Conservation (phyloP, 2,329 filamentous ascomycete genomes). For the Pseudogymnoascus sp. region DNA sequence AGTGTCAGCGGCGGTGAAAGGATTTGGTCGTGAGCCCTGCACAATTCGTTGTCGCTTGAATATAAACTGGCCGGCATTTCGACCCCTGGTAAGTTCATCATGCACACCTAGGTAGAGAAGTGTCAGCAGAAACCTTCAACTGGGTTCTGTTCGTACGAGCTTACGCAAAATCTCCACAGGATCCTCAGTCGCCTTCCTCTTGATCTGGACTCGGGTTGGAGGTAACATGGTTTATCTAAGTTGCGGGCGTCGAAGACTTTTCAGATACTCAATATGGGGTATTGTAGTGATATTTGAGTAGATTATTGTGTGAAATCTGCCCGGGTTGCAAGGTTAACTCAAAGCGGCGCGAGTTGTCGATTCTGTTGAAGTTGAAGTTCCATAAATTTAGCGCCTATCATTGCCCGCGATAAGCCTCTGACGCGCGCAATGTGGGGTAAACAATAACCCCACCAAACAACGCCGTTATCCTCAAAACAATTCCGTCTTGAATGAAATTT, state of each 20-base stretch:
- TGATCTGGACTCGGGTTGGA: conserved; percentile 26
- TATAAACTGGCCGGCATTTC: conserved; percentile 21
- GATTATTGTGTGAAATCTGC: neutral
- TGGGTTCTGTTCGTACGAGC: conserved; percentile 7
- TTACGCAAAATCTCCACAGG: conserved; percentile 29
- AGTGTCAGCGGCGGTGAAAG: neutral
- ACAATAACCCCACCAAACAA: neutral
- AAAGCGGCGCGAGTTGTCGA: neutral
- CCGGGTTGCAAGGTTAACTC: neutral
- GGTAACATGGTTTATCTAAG: conserved; percentile 16
- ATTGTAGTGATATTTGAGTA: neutral
- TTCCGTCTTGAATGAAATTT: neutral
- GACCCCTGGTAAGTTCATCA: conserved; percentile 22
- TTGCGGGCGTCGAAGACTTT: neutral
- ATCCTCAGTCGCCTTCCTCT: conserved; percentile 28
- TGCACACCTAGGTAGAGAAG: conserved; percentile 22
- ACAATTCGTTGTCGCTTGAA: conserved; percentile 23
- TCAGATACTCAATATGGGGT: neutral
- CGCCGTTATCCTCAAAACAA: neutral
- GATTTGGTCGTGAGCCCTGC: neutral
- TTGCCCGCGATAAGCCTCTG: conserved; percentile 6
- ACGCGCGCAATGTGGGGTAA: conserved; percentile 3
- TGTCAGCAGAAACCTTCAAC: conserved; percentile 1
- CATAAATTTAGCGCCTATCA: conserved; percentile 6
- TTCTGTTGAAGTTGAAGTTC: conserved; percentile 1